Evolutionary conservation across 768 basidiomycete genomes (phyloP).

Genomic region (Pluteus cervinus): DNA sequence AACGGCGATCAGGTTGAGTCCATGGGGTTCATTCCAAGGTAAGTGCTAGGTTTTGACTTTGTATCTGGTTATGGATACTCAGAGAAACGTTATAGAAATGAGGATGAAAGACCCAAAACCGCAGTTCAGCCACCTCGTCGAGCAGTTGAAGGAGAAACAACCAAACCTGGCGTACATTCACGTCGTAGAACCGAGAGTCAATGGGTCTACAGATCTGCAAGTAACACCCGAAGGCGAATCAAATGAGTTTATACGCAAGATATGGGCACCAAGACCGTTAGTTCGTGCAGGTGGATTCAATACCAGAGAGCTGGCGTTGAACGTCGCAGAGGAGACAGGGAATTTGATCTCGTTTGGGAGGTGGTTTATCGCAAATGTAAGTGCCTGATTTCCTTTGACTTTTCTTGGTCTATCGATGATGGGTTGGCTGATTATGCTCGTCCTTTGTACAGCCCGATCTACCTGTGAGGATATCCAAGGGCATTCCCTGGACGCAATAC

Average conservation of each 20-base stretch:
- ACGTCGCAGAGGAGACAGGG: conserved; percentile 27
- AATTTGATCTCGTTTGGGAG: conserved; percentile 24
- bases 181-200: conserved; percentile 32
- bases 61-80: too few species aligned
- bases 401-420: too few species aligned
- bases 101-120: conserved; percentile 48
- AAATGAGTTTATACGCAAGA: conserved; percentile 38
- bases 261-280: conserved; percentile 36
- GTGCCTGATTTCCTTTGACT: conserved; percentile 8
- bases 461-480: conserved; percentile 25
- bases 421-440: background rate
- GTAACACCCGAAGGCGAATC: conserved; percentile 13
- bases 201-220: conserved; percentile 10
- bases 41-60: too few species aligned
- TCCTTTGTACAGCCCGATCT: conserved; percentile 39
- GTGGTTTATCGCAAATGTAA: conserved; percentile 25
- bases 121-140: conserved; percentile 45
- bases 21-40: conserved; percentile 43
- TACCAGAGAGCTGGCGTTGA: conserved; percentile 30
- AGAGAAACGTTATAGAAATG: conserved; percentile 38
- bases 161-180: conserved; percentile 51
- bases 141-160: conserved; percentile 28
- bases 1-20: conserved; percentile 52
- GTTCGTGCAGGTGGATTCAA: conserved; percentile 42
- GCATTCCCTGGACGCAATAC: conserved; percentile 25